Evolutionary conservation across 441 rosid genomes (phyloP).

Genomic region (Populus hybrid): DNA sequence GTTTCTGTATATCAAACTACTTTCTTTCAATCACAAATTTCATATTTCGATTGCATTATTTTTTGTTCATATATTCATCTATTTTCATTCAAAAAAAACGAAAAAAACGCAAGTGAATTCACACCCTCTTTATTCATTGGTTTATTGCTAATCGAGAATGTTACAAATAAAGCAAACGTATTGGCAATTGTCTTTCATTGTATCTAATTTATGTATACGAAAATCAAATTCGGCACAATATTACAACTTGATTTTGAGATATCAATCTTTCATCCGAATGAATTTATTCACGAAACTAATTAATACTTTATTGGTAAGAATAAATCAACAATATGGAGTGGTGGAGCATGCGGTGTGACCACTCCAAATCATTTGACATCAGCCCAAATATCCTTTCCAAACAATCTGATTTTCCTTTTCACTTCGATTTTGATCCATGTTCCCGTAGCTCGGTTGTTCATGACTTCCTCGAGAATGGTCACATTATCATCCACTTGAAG

Average conservation of each 20-base stretch:
- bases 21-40: too few relatives aligned
- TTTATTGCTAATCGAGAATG: too few relatives aligned
- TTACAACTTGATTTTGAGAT: not conserved
- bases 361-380: not conserved
- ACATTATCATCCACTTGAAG: slow-evolving; percentile 15
- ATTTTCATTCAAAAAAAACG: not conserved
- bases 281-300: too few relatives aligned
- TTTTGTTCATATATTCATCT: not conserved
- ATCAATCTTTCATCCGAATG: not conserved
- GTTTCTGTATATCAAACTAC: too few relatives aligned
- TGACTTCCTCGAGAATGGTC: not conserved
- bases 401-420: slow-evolving; percentile 19
- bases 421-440: slow-evolving; percentile 11
- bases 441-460: not conserved
- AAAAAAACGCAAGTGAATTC: too few relatives aligned
- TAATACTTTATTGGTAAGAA: not conserved
- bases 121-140: not conserved
- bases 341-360: not conserved
- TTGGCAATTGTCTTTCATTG: not conserved
- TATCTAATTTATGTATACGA: not conserved
- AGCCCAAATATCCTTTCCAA: slow-evolving; percentile 18
- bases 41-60: too few relatives aligned
- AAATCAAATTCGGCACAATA: too few relatives aligned
- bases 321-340: not conserved
- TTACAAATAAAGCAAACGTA: too few relatives aligned